Conservation (phyloP, 768 basidiomycete genomes). For the Panaeolus papilionaceus region DNA sequence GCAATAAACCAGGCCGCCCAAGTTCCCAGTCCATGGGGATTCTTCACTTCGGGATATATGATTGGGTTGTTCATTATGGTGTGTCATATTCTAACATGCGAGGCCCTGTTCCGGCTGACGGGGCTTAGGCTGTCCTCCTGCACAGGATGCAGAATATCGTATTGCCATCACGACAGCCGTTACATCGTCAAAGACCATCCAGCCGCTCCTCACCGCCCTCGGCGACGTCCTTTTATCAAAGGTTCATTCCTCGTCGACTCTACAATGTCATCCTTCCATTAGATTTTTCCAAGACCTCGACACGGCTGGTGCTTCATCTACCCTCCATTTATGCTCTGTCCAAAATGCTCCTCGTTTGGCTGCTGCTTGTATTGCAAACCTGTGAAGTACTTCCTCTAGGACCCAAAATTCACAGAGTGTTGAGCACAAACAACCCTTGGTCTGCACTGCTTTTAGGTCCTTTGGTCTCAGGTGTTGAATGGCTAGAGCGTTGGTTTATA, state of each 20-base stretch:
- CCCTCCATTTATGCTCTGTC: slow-evolving; percentile 69
- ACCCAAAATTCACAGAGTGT: neutral
- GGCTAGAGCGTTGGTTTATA: slow-evolving; percentile 51
- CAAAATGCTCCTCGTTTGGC: slow-evolving; percentile 64
- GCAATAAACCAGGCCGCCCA: slow-evolving; percentile 4
- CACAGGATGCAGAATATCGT: slow-evolving; percentile 83
- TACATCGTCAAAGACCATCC: slow-evolving; percentile 34
- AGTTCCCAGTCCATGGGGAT: slow-evolving; percentile 70
- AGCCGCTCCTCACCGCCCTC: slow-evolving; percentile 30
- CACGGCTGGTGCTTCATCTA: slow-evolving; percentile 63
- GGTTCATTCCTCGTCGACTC: slow-evolving; percentile 32
- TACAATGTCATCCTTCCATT: slow-evolving; percentile 62
- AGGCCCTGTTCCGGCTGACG: neutral
- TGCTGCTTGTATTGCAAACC: slow-evolving; percentile 63
- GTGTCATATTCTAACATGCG: slow-evolving; percentile 24
- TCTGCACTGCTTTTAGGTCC: no score
- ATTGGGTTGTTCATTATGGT: slow-evolving; percentile 73
- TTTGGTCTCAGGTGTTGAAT: slow-evolving; percentile 24
- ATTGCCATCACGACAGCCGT: slow-evolving; percentile 60
- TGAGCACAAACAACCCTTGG: slow-evolving; percentile 26
- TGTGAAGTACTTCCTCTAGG: slow-evolving; percentile 35
- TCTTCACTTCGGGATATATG: slow-evolving; percentile 78
- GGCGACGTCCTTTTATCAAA: slow-evolving; percentile 25
- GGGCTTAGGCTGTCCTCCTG: slow-evolving; percentile 64
- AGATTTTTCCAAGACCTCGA: slow-evolving; percentile 63